These are phyloP conservation scores for Aspergillus aculeatus DNA, from an alignment of 2,329 filamentous ascomycete genomes.

Conservation along the genomic window DNA sequence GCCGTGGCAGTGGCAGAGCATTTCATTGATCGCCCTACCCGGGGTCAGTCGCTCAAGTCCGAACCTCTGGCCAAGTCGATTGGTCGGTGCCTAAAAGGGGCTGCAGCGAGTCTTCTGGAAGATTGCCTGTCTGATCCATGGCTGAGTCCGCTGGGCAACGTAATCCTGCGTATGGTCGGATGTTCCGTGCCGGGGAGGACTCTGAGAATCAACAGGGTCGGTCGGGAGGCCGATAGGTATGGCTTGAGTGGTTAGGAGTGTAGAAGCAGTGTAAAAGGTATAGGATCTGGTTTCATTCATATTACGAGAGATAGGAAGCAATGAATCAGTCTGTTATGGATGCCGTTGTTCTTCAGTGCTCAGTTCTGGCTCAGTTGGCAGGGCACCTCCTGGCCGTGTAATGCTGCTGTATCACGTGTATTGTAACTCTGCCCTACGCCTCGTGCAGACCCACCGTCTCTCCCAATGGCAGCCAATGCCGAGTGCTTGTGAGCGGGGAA, in stretches of 20 bases:
- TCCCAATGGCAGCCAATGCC: background rate
- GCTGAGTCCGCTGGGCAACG: background rate
- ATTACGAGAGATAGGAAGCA: no score
- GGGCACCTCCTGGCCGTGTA: no score
- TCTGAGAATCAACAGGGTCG: no score
- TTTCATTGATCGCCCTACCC: background rate
- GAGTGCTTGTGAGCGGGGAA: background rate
- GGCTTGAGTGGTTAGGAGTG: no score
- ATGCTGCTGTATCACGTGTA: background rate
- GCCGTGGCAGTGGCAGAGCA: background rate
- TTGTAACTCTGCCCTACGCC: conserved; percentile 9
- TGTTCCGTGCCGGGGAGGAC: background rate
- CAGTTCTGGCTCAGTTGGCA: no score
- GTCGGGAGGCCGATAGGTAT: no score
- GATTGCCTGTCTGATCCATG: background rate
- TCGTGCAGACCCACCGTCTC: conserved; percentile 10
- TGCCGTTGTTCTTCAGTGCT: no score
- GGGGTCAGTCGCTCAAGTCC: background rate
- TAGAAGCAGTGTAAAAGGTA: no score
- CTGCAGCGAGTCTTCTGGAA: background rate
- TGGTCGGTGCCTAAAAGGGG: background rate
- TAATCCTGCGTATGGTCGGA: background rate
- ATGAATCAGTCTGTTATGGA: no score
- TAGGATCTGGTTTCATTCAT: no score
- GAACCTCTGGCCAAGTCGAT: background rate